Base-by-base conservation (phyloP, 208 protist genomes). In the Vickermania spadyakhi region DNA sequence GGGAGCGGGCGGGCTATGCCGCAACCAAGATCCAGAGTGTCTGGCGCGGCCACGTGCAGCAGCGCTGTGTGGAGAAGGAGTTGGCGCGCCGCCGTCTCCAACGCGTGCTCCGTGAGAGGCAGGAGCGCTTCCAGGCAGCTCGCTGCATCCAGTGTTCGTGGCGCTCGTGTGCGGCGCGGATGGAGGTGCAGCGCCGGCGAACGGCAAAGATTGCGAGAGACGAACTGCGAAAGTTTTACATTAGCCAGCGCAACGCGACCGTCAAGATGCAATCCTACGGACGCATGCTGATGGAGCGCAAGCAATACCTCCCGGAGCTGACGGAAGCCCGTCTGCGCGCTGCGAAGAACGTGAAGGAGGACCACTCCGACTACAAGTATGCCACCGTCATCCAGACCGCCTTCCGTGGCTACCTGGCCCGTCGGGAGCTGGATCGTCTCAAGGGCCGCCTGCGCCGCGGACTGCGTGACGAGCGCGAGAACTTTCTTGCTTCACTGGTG, bases 181-280 rank as follows among this genome's bases (percentile, higher is more conserved):
- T 31, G 3, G 29, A 61, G 52, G 49, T 69, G 31, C 49, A 55
- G 13, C 49, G 62, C 23, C 60, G 66, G 27, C 60, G 71, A 52
- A 58, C 70, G 45, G 30, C 50, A 36, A 64, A 68, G 56, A 50
- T 73, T 22, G 61, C 58, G 29, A 68, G 73, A 28, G 76, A 82
- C 21, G 77, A 60, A 2, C 70, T 72, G 31, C 72, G 75, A 22
- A 30, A 68, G 11, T 72, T 74, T 54, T 79, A 82, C 56, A 69
- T 85, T 59, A 68, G 55, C 2, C 61, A 70, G 14, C 68, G 76
- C 31, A 65, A 78, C 36, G 86, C 83, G 1, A 77, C 83, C 7
- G 71, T 81, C 26, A 81, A 71, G 36, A 57, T 94, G 22, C 86
- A 94, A 67, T 68, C 83, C 0, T 89, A 89, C 56, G 80, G 72